phyloP scores from a whole-genome alignment of 2,329 filamentous ascomycete species.

The Neophaeococcomyces aloes region DNA sequence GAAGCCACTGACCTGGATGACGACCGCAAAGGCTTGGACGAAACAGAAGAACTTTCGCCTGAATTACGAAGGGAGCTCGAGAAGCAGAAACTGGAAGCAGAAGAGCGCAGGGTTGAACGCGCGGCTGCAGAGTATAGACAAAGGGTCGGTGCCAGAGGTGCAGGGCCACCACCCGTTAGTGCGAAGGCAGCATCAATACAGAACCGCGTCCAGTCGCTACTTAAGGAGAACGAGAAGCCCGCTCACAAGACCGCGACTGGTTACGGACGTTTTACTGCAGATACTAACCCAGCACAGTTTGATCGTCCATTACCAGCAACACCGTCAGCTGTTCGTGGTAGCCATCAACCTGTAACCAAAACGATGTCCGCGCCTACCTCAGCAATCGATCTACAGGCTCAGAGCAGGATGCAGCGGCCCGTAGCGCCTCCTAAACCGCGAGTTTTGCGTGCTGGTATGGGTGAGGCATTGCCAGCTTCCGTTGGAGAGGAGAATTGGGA shows the following conservation, averaged over 20 bases:
- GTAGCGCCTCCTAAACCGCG: constrained; percentile 52
- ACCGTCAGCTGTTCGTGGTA: constrained; percentile 13
- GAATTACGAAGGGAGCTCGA: constrained; percentile 88
- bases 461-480: constrained; percentile 23
- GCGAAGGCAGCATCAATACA: constrained; percentile 74
- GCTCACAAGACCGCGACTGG: constrained; percentile 66
- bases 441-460: constrained; percentile 41
- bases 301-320: constrained; percentile 22
- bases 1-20: constrained; percentile 62
- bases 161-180: constrained; percentile 42
- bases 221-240: constrained; percentile 64
- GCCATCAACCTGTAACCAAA: constrained; percentile 8
- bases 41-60: constrained; percentile 63
- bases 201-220: constrained; percentile 73
- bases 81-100: constrained; percentile 65
- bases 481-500: constrained; percentile 49
- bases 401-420: constrained; percentile 30
- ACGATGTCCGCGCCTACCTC: constrained; percentile 15
- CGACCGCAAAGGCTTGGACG: constrained; percentile 52
- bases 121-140: constrained; percentile 81
- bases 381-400: constrained; percentile 10
- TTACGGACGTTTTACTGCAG: constrained; percentile 68
- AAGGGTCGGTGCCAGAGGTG: constrained; percentile 52
- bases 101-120: constrained; percentile 79
- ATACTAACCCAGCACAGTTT: constrained; percentile 32